Evolutionary conservation across 1,284 basidiomycete species (phyloP).

Genomic region (Fomitopsis betulina): DNA sequence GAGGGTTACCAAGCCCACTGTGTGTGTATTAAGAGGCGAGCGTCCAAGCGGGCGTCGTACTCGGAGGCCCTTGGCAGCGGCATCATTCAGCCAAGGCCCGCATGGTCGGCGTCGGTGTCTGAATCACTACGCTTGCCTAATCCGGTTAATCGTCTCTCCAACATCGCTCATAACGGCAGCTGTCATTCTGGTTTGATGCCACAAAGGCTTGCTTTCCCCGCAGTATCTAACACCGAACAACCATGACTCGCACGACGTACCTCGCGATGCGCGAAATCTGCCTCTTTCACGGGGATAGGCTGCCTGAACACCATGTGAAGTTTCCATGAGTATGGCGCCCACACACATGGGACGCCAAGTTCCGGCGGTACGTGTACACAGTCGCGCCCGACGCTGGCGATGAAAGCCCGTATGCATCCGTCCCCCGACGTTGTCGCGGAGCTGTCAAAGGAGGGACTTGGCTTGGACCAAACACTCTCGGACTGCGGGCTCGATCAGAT

Average conservation of each 20-base stretch:
- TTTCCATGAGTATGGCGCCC: no score
- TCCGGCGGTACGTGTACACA: no score
- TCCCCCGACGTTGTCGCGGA: background rate
- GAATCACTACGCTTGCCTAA: constrained; percentile 6
- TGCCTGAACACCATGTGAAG: no score
- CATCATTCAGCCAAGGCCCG: background rate
- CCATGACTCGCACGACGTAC: no score
- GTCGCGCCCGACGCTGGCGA: no score
- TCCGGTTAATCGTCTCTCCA: constrained; percentile 1
- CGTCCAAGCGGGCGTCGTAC: background rate
- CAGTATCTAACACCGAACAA: no score
- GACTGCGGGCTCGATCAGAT: background rate
- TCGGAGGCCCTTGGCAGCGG: background rate
- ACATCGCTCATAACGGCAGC: background rate
- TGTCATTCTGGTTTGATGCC: background rate
- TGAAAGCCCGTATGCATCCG: background rate
- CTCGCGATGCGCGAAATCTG: no score
- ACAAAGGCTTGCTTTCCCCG: background rate
- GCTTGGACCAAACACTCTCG: no score
- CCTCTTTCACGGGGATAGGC: no score
- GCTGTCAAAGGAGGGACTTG: background rate
- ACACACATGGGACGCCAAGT: no score
- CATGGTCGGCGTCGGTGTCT: constrained; percentile 1
- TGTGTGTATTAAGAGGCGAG: background rate
- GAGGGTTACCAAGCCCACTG: background rate